phyloP scores from a whole-genome alignment of 2,329 filamentous ascomycete species.

The Trichoderma simmonsii region DNA sequence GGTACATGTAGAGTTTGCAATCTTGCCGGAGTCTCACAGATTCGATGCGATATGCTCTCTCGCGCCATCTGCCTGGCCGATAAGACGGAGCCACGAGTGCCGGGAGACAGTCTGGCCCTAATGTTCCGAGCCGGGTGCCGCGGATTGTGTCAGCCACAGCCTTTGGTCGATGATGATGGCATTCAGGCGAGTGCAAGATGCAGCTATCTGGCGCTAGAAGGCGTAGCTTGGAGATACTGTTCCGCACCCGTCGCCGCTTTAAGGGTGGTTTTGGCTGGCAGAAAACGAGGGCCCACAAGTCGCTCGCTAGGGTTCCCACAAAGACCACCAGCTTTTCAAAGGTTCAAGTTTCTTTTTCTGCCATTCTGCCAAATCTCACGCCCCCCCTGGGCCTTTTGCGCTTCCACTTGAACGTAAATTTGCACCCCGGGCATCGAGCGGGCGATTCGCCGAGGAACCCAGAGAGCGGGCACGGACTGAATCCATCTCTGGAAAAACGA shows the following conservation, averaged over 20 bases:
- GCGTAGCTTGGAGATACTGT: not conserved
- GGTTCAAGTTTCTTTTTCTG: not conserved
- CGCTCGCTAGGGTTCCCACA: not conserved
- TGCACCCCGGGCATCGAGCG: not conserved
- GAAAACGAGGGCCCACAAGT: not conserved
- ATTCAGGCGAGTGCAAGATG: conserved; percentile 6
- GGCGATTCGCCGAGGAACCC: conserved; percentile 4
- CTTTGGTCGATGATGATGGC: not conserved
- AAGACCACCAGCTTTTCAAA: not conserved
- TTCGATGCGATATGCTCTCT: not conserved
- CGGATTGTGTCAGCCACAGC: conserved; percentile 3
- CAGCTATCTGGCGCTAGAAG: conserved; percentile 6
- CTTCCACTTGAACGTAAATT: not conserved
- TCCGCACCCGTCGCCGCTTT: conserved; percentile 13
- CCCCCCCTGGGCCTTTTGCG: not conserved
- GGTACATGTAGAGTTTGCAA: not conserved
- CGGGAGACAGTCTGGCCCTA: conserved; percentile 4
- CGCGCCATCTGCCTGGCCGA: not conserved
- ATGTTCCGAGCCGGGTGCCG: conserved; percentile 7
- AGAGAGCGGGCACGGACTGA: not conserved
- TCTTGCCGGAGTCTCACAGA: conserved; percentile 10
- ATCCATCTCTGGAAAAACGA: not conserved
- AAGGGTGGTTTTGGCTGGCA: not conserved
- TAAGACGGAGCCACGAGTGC: conserved; percentile 9
- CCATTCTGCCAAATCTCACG: conserved; percentile 3